Base-by-base conservation (phyloP, 768 basidiomycete genomes). In the Lentinus tigrinus region DNA sequence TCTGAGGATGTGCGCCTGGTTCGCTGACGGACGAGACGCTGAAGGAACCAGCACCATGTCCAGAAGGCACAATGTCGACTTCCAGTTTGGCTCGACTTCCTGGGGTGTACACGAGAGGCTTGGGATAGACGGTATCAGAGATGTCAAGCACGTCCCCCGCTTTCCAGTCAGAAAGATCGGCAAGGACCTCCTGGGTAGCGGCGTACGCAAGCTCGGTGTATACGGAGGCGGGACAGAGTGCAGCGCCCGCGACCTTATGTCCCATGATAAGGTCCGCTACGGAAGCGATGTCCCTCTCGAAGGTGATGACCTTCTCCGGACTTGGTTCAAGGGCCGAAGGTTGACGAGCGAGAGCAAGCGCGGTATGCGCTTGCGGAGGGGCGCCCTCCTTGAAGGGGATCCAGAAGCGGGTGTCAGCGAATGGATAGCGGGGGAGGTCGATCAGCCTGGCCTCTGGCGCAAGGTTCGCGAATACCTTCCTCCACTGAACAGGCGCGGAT, bases 381-480 rank as follows among this genome's bases (percentile, higher is more conserved):
- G 43, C 34, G 5, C 60, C 63, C 54, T 80, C 79, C 36, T 69
- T 62, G 66, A 73, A 85, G 0, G 72, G 67, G 2, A 85, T 77
- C 86, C 85, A 89, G 66, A 84, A 88, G 23, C 73, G 78, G 3
- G 76, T 73, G 46, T 72, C 73, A 10, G 78, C 72, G 62, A 89
- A 87, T 1, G 87, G 86, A 67, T 90, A 91, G 3, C 78, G 72
- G 0, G 89, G 89, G 11, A 89, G 69, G 57, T 77, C 78, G n/a
- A 79, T 63, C 58, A 81, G 81, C 9, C 60, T 38, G 3, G 72
- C 69, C 9, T 72, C 69, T 8, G 73, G 54, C 0, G 74, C 61
- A 6, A 84, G 55, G 56, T 83, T 78, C 0, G 74, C 64, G 63
- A 84, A 89, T 6, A 81, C 74, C 3, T 72, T 68, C 19, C 82